Evolutionary conservation across 2,329 filamentous ascomycete species (phyloP).

Genomic region (Lomentospora prolificans): DNA sequence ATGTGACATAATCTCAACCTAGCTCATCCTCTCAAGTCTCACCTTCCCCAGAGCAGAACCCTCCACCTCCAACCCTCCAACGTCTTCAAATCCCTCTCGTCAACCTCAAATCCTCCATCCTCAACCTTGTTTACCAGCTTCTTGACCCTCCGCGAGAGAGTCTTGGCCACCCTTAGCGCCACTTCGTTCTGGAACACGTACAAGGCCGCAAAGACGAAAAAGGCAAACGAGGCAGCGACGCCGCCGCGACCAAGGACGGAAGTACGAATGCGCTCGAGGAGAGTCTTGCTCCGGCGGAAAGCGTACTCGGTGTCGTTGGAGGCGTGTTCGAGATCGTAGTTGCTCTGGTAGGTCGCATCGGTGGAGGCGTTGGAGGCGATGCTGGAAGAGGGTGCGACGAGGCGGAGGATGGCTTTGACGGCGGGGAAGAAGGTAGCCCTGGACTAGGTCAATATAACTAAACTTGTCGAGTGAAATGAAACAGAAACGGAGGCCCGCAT

Average conservation of each 20-base stretch:
- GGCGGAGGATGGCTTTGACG: conserved; percentile 41
- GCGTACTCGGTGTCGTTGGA: conserved; percentile 49
- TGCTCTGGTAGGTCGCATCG: conserved; percentile 11
- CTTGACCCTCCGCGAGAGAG: conserved; percentile 39
- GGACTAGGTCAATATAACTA: too few species aligned
- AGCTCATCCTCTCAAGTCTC: too few species aligned
- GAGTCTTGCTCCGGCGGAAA: conserved; percentile 38
- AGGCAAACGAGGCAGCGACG: conserved; percentile 35
- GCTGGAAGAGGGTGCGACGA: conserved; percentile 17
- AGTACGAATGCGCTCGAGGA: conserved; percentile 39
- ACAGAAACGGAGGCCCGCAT: too few species aligned
- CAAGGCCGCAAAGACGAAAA: conserved; percentile 46
- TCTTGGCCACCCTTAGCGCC: conserved; percentile 42
- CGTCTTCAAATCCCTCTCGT: conserved; percentile 37
- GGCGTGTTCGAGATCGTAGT: conserved; percentile 21
- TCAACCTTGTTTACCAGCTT: conserved; percentile 37
- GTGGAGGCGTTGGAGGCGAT: not conserved
- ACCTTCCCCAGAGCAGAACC: conserved; percentile 34
- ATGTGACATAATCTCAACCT: too few species aligned
- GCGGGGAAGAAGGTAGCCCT: conserved; percentile 43
- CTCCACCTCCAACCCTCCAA: conserved; percentile 49
- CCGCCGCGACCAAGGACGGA: conserved; percentile 32
- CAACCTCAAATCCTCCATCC: conserved; percentile 32
- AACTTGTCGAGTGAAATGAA: too few species aligned
- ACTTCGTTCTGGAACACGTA: conserved; percentile 53